Base-by-base conservation (phyloP, 2,329 filamentous ascomycete species). In the Diaporthe nobilis region DNA sequence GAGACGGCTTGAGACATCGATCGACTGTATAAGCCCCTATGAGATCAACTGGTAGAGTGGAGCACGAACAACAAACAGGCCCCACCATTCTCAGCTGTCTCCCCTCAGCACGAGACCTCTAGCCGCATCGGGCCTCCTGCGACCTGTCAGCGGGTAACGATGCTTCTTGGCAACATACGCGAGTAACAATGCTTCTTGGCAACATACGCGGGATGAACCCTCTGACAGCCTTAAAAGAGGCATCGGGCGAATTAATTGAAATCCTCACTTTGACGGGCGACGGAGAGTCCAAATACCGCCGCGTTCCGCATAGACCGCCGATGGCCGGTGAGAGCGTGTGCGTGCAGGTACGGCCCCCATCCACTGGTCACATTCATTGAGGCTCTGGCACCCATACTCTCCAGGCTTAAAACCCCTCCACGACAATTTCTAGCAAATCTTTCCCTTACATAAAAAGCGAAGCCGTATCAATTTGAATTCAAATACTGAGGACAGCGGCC, bases 1-100 rank as follows among this genome's bases (percentile, higher is more conserved):
- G 44, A 51, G 63, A 25, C 13, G 13, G 63, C 44, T 67, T 68
- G 63, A 68, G 63, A 51, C 63, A 53, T 51, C 22, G 47, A 68
- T 51, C 17, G 44, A 68, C 61, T 17, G 13, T 17, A 5, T 68
- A 51, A 20, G 44, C 10, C 44, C 61, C 63, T 68, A 53, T 68
- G 22, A 68, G 39, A 68, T 68, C 44, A 53, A 39, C 47, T 51
- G 31, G 44, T 53, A 37, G 44, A 39, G 63, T 53, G 63, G 63
- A 53, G 63, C 44, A 53, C 47, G 22, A 67, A 28, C 44, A 51
- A 25, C 61, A 37, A 67, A 25, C 61, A 37, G 17, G 44, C 44
- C 17, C 61, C 61, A 67, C 44, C 28, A 10, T 47, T 49, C 25
- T 34, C 6, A 34, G 7, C 17, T 15, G 61, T 67, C 61, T 67